These are phyloP conservation scores for Taiwanofungus camphoratus DNA, from an alignment of 1,284 basidiomycete species.

Conservation along the genomic window DNA sequence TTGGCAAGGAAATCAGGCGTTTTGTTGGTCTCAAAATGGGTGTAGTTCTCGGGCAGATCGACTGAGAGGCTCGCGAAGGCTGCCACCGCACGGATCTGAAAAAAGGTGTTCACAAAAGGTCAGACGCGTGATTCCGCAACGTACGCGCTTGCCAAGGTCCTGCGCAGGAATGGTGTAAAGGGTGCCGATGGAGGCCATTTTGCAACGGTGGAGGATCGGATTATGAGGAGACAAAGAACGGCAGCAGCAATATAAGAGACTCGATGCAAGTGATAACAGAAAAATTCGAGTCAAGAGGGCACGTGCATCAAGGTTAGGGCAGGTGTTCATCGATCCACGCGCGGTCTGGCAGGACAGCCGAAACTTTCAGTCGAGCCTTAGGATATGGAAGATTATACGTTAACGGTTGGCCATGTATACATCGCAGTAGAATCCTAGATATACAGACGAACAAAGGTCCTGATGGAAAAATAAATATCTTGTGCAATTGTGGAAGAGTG, in stretches of 20 bases:
- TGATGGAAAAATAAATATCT: too few relatives aligned
- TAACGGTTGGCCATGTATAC: background rate
- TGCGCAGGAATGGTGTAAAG: constrained; percentile 47
- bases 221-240: constrained; percentile 11
- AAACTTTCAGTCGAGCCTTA: too few relatives aligned
- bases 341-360: too few relatives aligned
- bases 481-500: too few relatives aligned
- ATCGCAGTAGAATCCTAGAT: background rate
- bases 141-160: constrained; percentile 43
- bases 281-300: constrained; percentile 10
- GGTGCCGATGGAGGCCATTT: constrained; percentile 56
- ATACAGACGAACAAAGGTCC: background rate
- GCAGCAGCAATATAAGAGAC: background rate
- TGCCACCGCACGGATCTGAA: constrained; percentile 68
- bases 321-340: background rate
- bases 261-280: constrained; percentile 11
- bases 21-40: constrained; percentile 72
- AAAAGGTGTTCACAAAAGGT: constrained; percentile 4
- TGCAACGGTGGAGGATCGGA: constrained; percentile 16
- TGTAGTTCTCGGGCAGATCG: constrained; percentile 51
- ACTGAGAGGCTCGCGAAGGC: constrained; percentile 68
- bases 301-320: constrained; percentile 8
- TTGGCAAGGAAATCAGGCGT: constrained; percentile 72
- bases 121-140: constrained; percentile 21
- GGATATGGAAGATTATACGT: too few relatives aligned